A percentile compares a stretch with the other conserved stretches of the same genome.
These are phyloP conservation scores for Stereocaulon alpinum DNA, from an alignment of 495 filamentous ascomycete species.

Conservation along the genomic window DNA sequence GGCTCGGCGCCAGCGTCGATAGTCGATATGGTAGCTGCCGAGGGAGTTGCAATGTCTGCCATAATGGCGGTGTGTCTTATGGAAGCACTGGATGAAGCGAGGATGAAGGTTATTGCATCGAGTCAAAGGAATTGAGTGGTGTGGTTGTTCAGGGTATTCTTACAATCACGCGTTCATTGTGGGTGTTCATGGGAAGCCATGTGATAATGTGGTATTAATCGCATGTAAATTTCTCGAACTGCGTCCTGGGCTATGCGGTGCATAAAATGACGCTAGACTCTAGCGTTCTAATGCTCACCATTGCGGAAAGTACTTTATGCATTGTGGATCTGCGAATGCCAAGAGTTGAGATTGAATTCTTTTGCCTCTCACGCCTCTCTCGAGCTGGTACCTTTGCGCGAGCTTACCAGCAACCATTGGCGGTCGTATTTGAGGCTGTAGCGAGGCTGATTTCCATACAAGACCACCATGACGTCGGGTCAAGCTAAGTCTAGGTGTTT, in stretches of 20 bases:
- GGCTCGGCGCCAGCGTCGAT: constrained; percentile 20
- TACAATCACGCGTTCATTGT: not conserved
- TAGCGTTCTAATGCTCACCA: not conserved
- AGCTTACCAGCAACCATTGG: not conserved
- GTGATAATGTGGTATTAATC: not conserved
- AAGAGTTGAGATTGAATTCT: not conserved
- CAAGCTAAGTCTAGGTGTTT: no score
- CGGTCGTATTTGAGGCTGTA: not conserved
- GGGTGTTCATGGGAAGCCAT: not conserved
- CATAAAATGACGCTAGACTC: not conserved
- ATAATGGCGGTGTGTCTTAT: constrained; percentile 5
- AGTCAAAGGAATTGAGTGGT: not conserved
- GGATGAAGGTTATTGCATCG: not conserved
- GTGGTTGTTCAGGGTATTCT: not conserved
- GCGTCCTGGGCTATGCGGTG: not conserved
- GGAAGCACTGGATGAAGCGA: not conserved
- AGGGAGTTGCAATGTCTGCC: constrained; percentile 24
- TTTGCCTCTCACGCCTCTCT: not conserved
- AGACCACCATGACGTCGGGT: not conserved
- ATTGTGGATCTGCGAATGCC: no score
- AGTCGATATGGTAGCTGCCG: constrained; percentile 22
- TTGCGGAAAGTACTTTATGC: no score
- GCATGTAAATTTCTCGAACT: not conserved
- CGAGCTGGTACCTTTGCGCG: not conserved
- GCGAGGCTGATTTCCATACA: not conserved